Conservation (phyloP, 257 asterid species). For the Cordia subcordata region DNA sequence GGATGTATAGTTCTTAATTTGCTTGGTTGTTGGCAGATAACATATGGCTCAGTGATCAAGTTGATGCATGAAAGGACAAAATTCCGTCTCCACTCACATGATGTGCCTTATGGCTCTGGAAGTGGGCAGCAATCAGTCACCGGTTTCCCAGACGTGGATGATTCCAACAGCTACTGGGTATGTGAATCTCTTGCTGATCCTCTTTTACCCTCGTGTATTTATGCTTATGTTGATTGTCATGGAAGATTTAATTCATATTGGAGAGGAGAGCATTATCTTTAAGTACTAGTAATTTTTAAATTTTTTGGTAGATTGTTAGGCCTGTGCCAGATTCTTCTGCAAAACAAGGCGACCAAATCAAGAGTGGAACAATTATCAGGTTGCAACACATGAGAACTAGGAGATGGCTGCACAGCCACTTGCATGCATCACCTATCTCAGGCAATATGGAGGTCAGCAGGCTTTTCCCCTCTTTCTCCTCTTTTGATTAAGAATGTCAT, state of each 20-base stretch:
- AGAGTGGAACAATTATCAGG: constrained; percentile 58
- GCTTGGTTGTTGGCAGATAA: constrained; percentile 38
- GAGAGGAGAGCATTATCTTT: not conserved
- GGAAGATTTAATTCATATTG: not conserved
- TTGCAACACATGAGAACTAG: constrained; percentile 90
- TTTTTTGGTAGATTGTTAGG: constrained; percentile 56
- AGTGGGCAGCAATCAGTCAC: constrained; percentile 95
- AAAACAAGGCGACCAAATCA: constrained; percentile 85
- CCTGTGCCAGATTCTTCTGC: constrained; percentile 55
- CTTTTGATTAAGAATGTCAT: not conserved
- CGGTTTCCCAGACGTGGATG: constrained; percentile 77
- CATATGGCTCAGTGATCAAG: constrained; percentile 76
- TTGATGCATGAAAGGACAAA: constrained; percentile 89
- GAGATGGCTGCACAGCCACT: constrained; percentile 97
- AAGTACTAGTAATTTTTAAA: not conserved
- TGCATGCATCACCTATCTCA: constrained; percentile 96
- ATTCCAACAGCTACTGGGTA: constrained; percentile 96
- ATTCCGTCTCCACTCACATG: constrained; percentile 79
- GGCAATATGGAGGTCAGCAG: constrained; percentile 86
- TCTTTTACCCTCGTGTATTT: not conserved
- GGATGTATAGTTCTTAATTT: not conserved
- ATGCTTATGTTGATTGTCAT: not conserved
- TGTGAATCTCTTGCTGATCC: constrained; percentile 6
- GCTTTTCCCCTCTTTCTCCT: constrained; percentile 2
- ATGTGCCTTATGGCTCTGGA: constrained; percentile 95